Base-by-base conservation (phyloP, 2,329 filamentous ascomycete genomes). In the Colletotrichum gloeosporioides region DNA sequence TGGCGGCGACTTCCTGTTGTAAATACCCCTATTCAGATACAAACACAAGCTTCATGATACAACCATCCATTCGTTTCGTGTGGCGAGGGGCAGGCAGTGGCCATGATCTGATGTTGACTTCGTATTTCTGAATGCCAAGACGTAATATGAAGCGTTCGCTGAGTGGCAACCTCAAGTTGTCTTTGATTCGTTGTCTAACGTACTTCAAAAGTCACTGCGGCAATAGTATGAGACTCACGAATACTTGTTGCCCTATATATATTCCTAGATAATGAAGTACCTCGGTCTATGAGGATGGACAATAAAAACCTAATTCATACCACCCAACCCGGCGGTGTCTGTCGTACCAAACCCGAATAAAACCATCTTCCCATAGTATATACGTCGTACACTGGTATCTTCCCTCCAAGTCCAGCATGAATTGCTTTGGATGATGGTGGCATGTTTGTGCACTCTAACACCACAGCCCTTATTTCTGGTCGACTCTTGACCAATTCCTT, bases 381-480 rank as follows among this genome's bases (percentile, higher is more conserved):
- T 6, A 86, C 81, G 77, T 86, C 85, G 66, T 85, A 85, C 1
- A 83, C 82, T 1, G 83, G 82, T 29, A 82, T 59, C n/a, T 55
- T 67, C 6, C 12, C n/a, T 1, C 79, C 78, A 4, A 82, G 80
- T 12, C 27, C 80, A 15, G 64, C n/a, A n/a, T 83, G 81, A 29
- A 86, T 82, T 1, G 80, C 78, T 61, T 82, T 80, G 0, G 80
- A 81, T 70, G 83, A 85, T 0, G 83, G 82, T 1, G 84, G 80
- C 83, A 86, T 85, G 36, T 85, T 62, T 0, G 82, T 85, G 73
- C 85, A 86, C 73, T 85, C 85, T 31, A 86, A 73, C 36, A 79
- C 80, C 62, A 82, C 82, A 68, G 27, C 27, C 27, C 3, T n/a
- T 15, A 62, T 62, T 1, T 62, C 27, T 32, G 57, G 57, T n/a